These are phyloP conservation scores for Calonectria montana DNA, from an alignment of 2,329 filamentous ascomycete genomes.

Conservation along the genomic window DNA sequence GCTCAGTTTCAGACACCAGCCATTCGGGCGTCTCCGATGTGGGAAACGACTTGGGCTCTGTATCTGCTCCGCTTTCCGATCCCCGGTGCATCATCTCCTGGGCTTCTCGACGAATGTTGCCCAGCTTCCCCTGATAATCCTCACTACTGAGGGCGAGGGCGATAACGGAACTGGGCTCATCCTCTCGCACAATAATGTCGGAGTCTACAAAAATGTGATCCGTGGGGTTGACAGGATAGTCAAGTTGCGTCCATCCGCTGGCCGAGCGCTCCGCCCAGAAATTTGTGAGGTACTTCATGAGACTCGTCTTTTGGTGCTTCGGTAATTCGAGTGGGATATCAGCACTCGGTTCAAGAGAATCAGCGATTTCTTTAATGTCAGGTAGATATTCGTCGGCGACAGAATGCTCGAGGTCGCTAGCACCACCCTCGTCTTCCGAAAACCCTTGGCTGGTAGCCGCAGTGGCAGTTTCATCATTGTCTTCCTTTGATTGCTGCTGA, in stretches of 20 bases:
- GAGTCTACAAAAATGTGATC: conserved; percentile 98
- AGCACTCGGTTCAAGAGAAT: conserved; percentile 69
- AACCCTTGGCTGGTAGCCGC: conserved; percentile 63
- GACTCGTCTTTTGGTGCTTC: conserved; percentile 90
- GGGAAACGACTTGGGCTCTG: conserved; percentile 45
- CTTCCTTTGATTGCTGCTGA: conserved; percentile 40
- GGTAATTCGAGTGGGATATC: conserved; percentile 80
- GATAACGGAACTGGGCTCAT: conserved; percentile 96
- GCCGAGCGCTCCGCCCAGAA: conserved; percentile 99
- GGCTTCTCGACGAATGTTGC: conserved; percentile 69
- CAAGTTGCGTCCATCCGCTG: conserved; percentile 90
- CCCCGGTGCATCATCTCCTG: conserved; percentile 55
- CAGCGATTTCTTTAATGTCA: conserved; percentile 71
- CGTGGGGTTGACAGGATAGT: conserved; percentile 87
- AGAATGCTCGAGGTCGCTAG: conserved; percentile 79
- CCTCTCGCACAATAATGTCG: conserved; percentile 95
- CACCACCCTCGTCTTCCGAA: conserved; percentile 74
- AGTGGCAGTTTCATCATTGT: conserved; percentile 43
- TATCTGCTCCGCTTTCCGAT: conserved; percentile 44
- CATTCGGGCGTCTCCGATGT: conserved; percentile 52
- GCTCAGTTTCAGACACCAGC: conserved; percentile 72
- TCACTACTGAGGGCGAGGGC: conserved; percentile 90
- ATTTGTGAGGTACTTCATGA: conserved; percentile 95
- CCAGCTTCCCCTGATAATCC: conserved; percentile 86
- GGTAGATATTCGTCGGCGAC: conserved; percentile 76